Base-by-base conservation (phyloP, 2,329 filamentous ascomycete species). In the Chrysoporthe puriensis region DNA sequence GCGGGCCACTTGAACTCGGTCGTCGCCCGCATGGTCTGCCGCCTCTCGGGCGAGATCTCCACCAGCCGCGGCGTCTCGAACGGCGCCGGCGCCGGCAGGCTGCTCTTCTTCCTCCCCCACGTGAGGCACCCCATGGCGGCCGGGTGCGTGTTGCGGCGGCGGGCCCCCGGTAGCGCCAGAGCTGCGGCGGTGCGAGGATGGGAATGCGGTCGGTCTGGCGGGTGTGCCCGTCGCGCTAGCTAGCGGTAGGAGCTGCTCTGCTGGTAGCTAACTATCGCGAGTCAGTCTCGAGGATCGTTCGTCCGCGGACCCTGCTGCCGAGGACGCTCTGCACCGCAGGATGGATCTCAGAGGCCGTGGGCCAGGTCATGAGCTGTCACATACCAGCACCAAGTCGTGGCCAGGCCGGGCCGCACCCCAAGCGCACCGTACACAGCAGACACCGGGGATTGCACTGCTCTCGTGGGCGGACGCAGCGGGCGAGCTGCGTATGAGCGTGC, bases 1-100 rank as follows among this genome's bases (percentile, higher is more conserved):
- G 62, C 36, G 14, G 65, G 65, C 68, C 68, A 69, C 6, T 54
- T 62, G 26, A 69, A 69, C 21, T 67, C 57, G 36, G 68, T 63
- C 11, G 61, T 69, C 36, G 58, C 59, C n/a, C 52, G 34, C 3
- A 60, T 60, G 1, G 48, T 64, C 13, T 50, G 65, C 46, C 52
- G 36, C 32, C 57, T 48, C 16, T 62, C 65, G 32, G 68, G 48
- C 18, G 54, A 16, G 5, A 64, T 58, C 52, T 57, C 54, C 4
- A 57, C 63, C 26, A 48, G 63, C 21, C 66, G 58, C 14, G 58
- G 62, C 52, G 50, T 65, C 62, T 67, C 58, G 1, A 54, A 40
- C n/a, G 62, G 63, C 58, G 40, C 26, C 40, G 60, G 36, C 68
- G 32, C 36, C 13, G n/a, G 50, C 18, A 18, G 26, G 42, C 63